Base-by-base conservation (phyloP, 306 rosid genomes). In the Ammopiptanthus mongolicus region DNA sequence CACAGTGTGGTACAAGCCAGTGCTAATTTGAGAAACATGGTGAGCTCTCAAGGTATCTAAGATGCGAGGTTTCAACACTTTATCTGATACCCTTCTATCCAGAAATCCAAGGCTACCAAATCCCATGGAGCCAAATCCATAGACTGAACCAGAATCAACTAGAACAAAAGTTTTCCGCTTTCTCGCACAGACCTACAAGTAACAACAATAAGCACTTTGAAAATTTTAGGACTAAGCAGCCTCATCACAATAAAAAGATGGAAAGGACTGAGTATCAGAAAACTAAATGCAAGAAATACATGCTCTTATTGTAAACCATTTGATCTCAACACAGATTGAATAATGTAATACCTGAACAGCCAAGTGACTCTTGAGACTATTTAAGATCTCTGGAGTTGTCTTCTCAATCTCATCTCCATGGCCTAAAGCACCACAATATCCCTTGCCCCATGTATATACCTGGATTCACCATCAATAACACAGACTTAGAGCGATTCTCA, bases 401-500 rank as follows among this genome's bases (percentile, higher is more conserved):
- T 95, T 95, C 80, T 91, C 97, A 73, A 86, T 84, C 81, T 95
- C 98, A 83, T 91, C 93, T 21, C 96, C 97, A 85, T 91, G 96
- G 67, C 98, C 98, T 79, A 95, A 85, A 41, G 98, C 97, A 77
- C 98, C 97, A 75, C 97, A 94, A 79, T 91, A 88, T 76, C 98
- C 97, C 83, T 87, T 91, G 21, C 97, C 98, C 97, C 97, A 91
- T 33, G 96, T 91, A 73, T 94, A 88, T 28, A 90, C 96, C 96
- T 91, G 79, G 60, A 85, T 11, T 41, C 47, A 41, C 37, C 63
- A 64, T 63, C 53, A 74, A 82, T 63, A 50, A 39, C 59, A 73
- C 25, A 66, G 73, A 52, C 71, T 79, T 57, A 19, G 34, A 33
- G 56, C 19, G 63, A 37, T 62, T 66, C 73, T 21, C 9, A 7